Base-by-base conservation (phyloP, 805 yeast genomes). In the Allodekkera sacchari region DNA sequence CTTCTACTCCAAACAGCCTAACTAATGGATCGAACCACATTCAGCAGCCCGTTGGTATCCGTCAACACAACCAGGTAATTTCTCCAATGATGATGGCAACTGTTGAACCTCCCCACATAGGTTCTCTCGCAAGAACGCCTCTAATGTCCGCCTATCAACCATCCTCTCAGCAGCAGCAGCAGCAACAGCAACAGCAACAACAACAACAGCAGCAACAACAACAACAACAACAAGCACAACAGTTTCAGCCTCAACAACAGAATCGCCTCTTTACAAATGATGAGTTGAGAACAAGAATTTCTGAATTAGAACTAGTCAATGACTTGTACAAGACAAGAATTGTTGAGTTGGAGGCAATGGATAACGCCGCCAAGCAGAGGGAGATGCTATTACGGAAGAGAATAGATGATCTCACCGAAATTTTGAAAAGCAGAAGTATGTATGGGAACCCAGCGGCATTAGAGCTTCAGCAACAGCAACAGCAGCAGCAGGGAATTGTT, bases 221-320 rank as follows among this genome's bases (percentile, higher is more conserved):
- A 18, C 30, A 22, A 13, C 37, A 30, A 21, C 22, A 18, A 10
- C 29, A 21, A 18, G 23, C 19, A 14, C 28, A 26, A 29, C 22
- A 20, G 12, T 22, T 11, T 13, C 38, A 35, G 21, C 25, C 32
- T 20, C 33, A 28, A 10, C 30, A 28, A 18, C 38, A 30, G 17
- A 38, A 23, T 35, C 39, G 22, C 41, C 38, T 8, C 10, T 7
- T 10, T 20, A 20, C 22, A 13, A 27, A 38, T 23, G 53, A 52
- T 18, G 61, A 55, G 32, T 59, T 88, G 40, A 73, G 74, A 41
- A 83, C 95, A 0, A 66, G 94, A 36, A 83, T 88, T 15, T 74
- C 82, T 9, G 97, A 89, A 53, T 67, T 89, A 39, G 97, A 89
- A 53, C 64, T 88, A 26, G 95, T 89, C 25, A 88, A 87, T 47